Evolutionary conservation across 371 early-diverging fungal species (phyloP).

Genomic region (Apophysomyces variabilis): DNA sequence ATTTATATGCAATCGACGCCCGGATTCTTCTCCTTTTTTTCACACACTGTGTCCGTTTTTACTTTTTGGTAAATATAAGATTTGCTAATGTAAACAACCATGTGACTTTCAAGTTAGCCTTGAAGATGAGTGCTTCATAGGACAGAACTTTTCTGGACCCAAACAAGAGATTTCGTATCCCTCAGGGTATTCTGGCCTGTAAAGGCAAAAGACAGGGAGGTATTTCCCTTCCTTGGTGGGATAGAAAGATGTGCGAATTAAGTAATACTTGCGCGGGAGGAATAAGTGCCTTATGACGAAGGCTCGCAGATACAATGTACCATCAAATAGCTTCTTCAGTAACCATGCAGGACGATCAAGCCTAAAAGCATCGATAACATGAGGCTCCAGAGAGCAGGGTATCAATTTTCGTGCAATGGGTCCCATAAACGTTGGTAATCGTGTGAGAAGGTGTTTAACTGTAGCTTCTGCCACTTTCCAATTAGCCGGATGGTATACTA

Average conservation of each 20-base stretch:
- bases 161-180: not conserved
- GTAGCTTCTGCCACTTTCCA: not conserved
- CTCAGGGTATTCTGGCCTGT: slow-evolving; percentile 2
- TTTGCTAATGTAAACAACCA: too few species aligned
- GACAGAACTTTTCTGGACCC: slow-evolving; percentile 1
- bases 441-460: not conserved
- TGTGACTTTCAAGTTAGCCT: too few species aligned
- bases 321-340: not conserved
- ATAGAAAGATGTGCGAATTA: not conserved
- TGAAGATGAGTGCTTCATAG: not conserved
- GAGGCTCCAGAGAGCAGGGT: too few species aligned
- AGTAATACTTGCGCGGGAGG: not conserved
- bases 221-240: not conserved
- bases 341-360: not conserved
- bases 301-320: not conserved
- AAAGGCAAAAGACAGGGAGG: not conserved
- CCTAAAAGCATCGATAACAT: too few species aligned
- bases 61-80: too few species aligned
- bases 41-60: too few species aligned
- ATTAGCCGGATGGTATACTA: not conserved
- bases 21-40: not conserved
- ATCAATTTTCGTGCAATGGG: not conserved
- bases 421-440: not conserved
- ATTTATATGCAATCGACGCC: not conserved
- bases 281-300: slow-evolving; percentile 1